Evolutionary conservation across 2,329 filamentous ascomycete species (phyloP).

Genomic region (Colletotrichum gloeosporioides): DNA sequence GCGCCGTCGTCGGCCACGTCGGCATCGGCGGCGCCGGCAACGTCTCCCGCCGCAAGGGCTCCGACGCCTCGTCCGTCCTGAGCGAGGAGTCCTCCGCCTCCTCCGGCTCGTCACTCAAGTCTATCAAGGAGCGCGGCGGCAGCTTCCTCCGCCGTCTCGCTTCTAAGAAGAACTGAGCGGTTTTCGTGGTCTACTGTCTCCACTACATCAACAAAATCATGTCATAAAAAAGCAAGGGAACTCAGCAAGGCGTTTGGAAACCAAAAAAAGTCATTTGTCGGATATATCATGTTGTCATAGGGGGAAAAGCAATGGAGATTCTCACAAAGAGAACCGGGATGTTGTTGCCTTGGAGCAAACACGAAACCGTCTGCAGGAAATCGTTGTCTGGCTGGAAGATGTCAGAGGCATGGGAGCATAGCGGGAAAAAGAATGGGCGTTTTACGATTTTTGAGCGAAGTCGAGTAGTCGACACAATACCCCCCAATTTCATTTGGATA

Average conservation of each 20-base stretch:
- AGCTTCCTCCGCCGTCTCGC: slow-evolving; percentile 47
- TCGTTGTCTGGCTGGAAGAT: slow-evolving; percentile 30
- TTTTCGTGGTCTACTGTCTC: not conserved
- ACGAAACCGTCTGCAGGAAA: not conserved
- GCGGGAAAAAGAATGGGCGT: slow-evolving; percentile 12
- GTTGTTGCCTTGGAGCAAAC: slow-evolving; percentile 38
- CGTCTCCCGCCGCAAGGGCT: slow-evolving; percentile 69
- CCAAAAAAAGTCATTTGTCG: not conserved
- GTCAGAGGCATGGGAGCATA: slow-evolving; percentile 23
- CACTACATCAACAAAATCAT: not conserved
- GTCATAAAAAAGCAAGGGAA: not conserved
- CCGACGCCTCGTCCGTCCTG: slow-evolving; percentile 58
- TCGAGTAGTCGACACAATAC: slow-evolving; percentile 32
- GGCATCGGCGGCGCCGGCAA: slow-evolving; percentile 56
- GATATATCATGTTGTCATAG: not conserved
- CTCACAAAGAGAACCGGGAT: not conserved
- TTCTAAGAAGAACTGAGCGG: slow-evolving; percentile 24
- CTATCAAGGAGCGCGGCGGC: slow-evolving; percentile 26
- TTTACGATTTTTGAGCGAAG: slow-evolving; percentile 37
- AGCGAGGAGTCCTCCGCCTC: slow-evolving; percentile 31
- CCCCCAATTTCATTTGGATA: slow-evolving; percentile 20
- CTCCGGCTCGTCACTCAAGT: slow-evolving; percentile 12
- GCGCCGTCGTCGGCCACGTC: slow-evolving; percentile 21
- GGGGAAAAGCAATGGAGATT: not conserved
- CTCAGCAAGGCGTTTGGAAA: slow-evolving; percentile 9